Base-by-base conservation (phyloP, 1,139 yeast species). In the Scheffersomyces lignicola region DNA sequence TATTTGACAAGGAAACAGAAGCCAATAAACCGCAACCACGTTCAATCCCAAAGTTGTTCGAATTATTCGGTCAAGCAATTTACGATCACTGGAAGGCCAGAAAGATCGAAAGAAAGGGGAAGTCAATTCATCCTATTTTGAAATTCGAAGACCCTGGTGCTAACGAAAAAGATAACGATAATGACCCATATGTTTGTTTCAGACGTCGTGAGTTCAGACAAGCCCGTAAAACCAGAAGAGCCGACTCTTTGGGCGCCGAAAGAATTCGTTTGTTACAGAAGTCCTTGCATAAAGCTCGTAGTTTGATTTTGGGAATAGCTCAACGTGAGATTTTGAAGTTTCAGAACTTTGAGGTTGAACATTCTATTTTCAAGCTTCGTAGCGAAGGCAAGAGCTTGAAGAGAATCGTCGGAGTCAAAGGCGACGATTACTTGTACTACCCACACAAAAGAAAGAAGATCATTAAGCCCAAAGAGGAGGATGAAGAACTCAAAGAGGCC, bases 201-300 rank as follows among this genome's bases (percentile, higher is more conserved):
- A 78, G 99, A 54, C 80, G 97, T 51, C 84, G 99, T 60, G 98
- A 90, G 54, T 83, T 89, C 47, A 80, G 98, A 45, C 97, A 87
- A 56, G 95, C 95, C 26, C 83, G 99, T 58, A 92, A 92, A 58
- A 94, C 99, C 0, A 79, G 99, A 58, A 78, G 97, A 46, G 88
- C 97, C 0, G 99, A 94, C 62, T 78, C 86, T 24, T 83, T 88
- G 46, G 89, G 95, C 45, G 85, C 92, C 7, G 97, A 90, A 57
- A 78, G 92, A 47, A 69, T 92, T 34, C 76, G 95, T 26, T 62
- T 77, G 41, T 65, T 94, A 31, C 87, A 84, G 45, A 74, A 75
- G 43, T 96, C 94, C 42, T 70, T 92, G 65, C 83, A 79, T 47
- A 73, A 81, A 38, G 95, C 96, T 1, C 76, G 84, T 42, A 81